Percentiles rank a stretch among this genome's conserved stretches.
phyloP scores from a whole-genome alignment of 352 stramenopile species.

The Lagenidium sp. region DNA sequence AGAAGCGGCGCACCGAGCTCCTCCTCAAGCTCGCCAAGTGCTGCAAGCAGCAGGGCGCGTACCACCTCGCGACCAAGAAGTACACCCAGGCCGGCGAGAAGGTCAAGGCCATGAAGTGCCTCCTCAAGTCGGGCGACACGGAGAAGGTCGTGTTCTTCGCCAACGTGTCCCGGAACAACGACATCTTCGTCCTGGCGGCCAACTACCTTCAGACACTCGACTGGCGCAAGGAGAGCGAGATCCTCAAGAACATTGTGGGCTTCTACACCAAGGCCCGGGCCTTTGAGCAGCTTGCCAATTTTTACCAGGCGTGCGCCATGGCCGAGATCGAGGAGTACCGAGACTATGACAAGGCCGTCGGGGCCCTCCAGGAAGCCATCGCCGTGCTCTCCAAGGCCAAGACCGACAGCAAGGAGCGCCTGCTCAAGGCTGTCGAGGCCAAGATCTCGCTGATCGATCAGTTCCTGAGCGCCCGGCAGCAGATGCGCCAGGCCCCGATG shows the following conservation, averaged over 20 bases:
- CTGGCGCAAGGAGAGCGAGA: slow-evolving; percentile 85
- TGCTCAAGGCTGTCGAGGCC: slow-evolving; percentile 41
- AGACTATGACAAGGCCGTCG: slow-evolving; percentile 92
- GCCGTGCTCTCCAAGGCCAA: slow-evolving; percentile 83
- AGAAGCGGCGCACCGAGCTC: slow-evolving; percentile 69
- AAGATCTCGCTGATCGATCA: slow-evolving; percentile 73
- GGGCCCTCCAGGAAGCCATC: slow-evolving; percentile 83
- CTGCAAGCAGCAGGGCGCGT: slow-evolving; percentile 90
- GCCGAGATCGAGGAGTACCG: slow-evolving; percentile 91
- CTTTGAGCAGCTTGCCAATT: slow-evolving; percentile 85
- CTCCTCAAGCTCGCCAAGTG: slow-evolving; percentile 88
- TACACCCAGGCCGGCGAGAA: slow-evolving; percentile 93
- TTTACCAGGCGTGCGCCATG: slow-evolving; percentile 90
- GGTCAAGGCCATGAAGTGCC: slow-evolving; percentile 91
- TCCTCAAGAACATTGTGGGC: slow-evolving; percentile 90
- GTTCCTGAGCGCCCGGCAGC: slow-evolving; percentile 70
- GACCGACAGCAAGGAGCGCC: slow-evolving; percentile 54
- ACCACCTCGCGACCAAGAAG: slow-evolving; percentile 93
- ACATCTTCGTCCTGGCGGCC: slow-evolving; percentile 93
- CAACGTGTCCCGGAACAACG: slow-evolving; percentile 84
- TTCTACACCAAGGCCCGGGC: slow-evolving; percentile 95
- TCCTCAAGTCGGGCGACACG: slow-evolving; percentile 92
- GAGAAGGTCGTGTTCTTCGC: slow-evolving; percentile 95
- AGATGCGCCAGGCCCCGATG: slow-evolving; percentile 43
- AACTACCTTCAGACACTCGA: slow-evolving; percentile 95